Evolutionary conservation across 192 early-diverging fungal species (phyloP).

Genomic region (Dispira simplex): DNA sequence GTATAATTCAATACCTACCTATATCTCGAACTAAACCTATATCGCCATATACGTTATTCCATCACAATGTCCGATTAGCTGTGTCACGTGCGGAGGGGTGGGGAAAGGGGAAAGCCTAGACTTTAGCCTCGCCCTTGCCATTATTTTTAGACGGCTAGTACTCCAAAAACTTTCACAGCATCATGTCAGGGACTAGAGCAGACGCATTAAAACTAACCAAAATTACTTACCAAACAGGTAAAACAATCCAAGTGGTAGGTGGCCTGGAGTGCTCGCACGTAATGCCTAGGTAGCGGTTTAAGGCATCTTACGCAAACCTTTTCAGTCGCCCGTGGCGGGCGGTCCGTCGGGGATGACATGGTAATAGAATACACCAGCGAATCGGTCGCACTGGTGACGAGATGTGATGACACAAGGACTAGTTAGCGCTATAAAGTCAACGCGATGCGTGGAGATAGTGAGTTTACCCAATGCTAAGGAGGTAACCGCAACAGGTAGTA

Average conservation of each 20-base stretch:
- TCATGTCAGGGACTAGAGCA: neutral
- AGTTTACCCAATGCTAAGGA: too few relatives aligned
- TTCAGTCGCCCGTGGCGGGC: conserved; percentile 4
- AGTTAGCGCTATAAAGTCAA: too few relatives aligned
- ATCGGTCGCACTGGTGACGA: too few relatives aligned
- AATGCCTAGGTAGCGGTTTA: conserved; percentile 63
- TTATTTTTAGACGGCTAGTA: neutral
- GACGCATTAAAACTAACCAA: neutral
- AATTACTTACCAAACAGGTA: conserved; percentile 65
- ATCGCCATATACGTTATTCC: too few relatives aligned
- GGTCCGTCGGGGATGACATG: neutral
- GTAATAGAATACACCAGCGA: neutral
- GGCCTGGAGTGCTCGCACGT: conserved; percentile 70
- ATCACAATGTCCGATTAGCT: too few relatives aligned
- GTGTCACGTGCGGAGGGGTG: too few relatives aligned
- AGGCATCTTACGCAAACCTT: conserved; percentile 50
- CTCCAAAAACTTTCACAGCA: conserved; percentile 4
- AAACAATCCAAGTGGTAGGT: conserved; percentile 94
- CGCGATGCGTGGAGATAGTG: too few relatives aligned
- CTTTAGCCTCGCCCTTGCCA: too few relatives aligned
- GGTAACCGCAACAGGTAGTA: too few relatives aligned
- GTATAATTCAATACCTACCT: neutral
- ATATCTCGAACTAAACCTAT: neutral
- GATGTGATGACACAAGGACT: too few relatives aligned
- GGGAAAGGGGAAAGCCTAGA: too few relatives aligned